These are phyloP conservation scores for Ganoderma boninense DNA, from an alignment of 1,284 basidiomycete species.

Conservation along the genomic window DNA sequence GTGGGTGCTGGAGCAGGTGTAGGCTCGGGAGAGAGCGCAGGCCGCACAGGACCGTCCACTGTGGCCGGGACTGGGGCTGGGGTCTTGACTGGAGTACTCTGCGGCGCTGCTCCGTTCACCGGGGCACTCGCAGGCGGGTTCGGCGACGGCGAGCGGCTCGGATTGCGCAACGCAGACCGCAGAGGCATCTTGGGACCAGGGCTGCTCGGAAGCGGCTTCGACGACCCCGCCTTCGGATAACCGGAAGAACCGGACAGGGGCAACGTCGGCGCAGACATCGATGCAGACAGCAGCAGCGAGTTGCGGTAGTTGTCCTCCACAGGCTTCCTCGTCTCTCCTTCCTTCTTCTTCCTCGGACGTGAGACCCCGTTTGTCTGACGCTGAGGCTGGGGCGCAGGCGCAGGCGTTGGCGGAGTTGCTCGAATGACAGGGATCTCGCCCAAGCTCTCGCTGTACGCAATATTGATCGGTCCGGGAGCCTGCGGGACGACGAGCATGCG, in stretches of 20 bases:
- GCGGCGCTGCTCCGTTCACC: neutral
- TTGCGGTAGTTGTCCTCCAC: constrained; percentile 29
- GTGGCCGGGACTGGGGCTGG: neutral
- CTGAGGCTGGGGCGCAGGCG: constrained; percentile 1
- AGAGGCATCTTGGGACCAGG: constrained; percentile 55
- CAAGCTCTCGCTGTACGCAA: constrained; percentile 23
- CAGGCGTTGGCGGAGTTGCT: neutral
- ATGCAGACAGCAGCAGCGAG: constrained; percentile 31
- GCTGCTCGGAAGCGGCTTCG: constrained; percentile 24
- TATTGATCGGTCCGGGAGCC: constrained; percentile 46
- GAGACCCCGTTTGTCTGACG: constrained; percentile 8
- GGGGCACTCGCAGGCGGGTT: constrained; percentile 43
- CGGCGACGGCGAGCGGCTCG: constrained; percentile 59
- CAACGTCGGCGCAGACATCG: constrained; percentile 33
- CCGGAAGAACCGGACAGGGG: constrained; percentile 11
- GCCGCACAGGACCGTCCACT: neutral
- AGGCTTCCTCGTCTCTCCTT: constrained; percentile 3
- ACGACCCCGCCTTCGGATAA: constrained; percentile 9
- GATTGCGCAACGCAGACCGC: constrained; percentile 67
- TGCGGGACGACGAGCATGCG: constrained; percentile 43
- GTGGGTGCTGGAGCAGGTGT: neutral
- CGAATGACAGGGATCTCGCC: constrained; percentile 20
- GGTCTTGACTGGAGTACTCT: constrained; percentile 15
- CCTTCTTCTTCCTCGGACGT: neutral
- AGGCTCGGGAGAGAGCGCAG: neutral